Conservation (phyloP, 768 basidiomycete species). For the Omphalotus guepiniiformis region DNA sequence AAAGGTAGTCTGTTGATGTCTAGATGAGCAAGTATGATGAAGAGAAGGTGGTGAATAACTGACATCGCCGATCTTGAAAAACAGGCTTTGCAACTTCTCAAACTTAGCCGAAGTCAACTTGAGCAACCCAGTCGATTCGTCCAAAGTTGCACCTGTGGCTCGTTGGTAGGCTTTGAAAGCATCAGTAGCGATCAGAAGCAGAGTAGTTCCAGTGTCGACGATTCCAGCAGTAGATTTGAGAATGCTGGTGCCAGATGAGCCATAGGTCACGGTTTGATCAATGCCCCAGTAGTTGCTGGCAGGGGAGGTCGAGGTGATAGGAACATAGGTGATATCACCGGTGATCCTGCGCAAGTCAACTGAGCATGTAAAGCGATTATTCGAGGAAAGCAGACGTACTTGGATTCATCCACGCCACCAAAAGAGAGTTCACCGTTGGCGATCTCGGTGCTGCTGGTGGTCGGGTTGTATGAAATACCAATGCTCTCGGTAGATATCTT, state of each 20-base stretch:
- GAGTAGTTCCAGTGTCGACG: constrained; percentile 51
- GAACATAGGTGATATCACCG: constrained; percentile 31
- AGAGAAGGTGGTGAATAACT: constrained; percentile 8
- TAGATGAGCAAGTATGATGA: neutral
- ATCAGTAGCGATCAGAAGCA: constrained; percentile 53
- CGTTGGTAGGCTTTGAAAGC: constrained; percentile 52
- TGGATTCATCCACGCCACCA: constrained; percentile 29
- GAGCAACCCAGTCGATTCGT: constrained; percentile 54
- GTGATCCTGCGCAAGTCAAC: constrained; percentile 21
- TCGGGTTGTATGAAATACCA: constrained; percentile 51
- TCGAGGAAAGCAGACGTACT: constrained; percentile 11
- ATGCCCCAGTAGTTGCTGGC: constrained; percentile 50
- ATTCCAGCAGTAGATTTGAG: constrained; percentile 41
- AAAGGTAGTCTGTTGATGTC: constrained; percentile 36
- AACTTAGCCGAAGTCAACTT: constrained; percentile 48
- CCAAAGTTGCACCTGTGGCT: constrained; percentile 48
- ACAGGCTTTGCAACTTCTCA: constrained; percentile 42
- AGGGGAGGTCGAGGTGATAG: constrained; percentile 42
- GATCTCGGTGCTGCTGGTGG: constrained; percentile 21
- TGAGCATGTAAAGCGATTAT: constrained; percentile 7
- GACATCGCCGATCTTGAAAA: constrained; percentile 48
- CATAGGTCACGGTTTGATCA: constrained; percentile 37
- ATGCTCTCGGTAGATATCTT: constrained; percentile 36
- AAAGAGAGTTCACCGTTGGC: constrained; percentile 55
- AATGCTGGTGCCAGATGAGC: constrained; percentile 17